Evolutionary conservation across 306 rosid species (phyloP), one percentile per base, ranked within the genome.

Genomic region (Herpetospermum pedunculosum): DNA sequence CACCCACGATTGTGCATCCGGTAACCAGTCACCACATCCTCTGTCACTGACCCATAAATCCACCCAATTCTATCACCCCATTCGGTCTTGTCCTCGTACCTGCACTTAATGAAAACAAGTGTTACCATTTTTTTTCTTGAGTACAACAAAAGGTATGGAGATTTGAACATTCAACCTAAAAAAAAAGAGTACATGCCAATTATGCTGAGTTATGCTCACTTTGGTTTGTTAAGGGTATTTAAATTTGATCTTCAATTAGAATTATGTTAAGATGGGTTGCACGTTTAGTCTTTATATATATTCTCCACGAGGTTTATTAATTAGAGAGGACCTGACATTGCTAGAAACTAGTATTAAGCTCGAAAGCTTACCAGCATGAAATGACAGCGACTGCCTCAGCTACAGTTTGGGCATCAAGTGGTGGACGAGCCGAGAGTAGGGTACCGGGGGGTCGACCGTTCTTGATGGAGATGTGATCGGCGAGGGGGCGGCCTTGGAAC

Each of bases 1-100:
- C 97, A 92, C 5, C 97, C 97, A 4, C 96, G 92, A 49, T 92
- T 92, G 82, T 92, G 97, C 97, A 92, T 92, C n/a, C 97, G 54
- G 67, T 89, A 92, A 14, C 97, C 97, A 0, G 92, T 92, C 53
- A 92, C 90, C 75, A 92, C 96, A 78, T 89, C 96, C 76, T 89
- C 97, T 8, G 97, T 89, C 71, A 88, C 92, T 8, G 97, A 91
- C 40, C 97, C 97, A 53, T 91, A 91, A 70, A 91, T 91, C 97
- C 97, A 91, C 14, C 97, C 97, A 25, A 89, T 77, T 35, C 92
- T 84, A 3, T 87, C 91, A 0, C 97, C 97, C 96, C 97, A 91
- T 79, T 91, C 97, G 2, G 96, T 89, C 59, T 91, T 89, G 72
- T 91, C 96, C 74, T 89, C 97, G 43, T 83, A 91, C 97, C 92